Base-by-base conservation (phyloP, 2,329 filamentous ascomycete species). In the Neurospora sp. region DNA sequence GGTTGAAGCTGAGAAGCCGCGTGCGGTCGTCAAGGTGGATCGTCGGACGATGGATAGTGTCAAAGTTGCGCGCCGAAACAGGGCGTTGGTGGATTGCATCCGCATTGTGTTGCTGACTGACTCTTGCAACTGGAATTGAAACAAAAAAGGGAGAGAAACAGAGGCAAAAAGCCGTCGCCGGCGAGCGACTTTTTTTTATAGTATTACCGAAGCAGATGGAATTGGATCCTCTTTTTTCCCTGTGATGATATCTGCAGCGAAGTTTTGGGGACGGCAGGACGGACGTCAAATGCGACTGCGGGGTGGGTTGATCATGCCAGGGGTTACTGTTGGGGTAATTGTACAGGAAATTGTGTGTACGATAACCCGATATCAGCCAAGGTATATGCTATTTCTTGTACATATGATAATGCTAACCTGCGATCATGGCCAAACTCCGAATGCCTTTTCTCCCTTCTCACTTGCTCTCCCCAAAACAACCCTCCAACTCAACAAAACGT, bases 231-330 rank as follows among this genome's bases (percentile, higher is more conserved):
- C 52, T 33, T 62, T 62, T 62, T 36, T 28, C 74, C 70, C 79
- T 80, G 82, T 84, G 82, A 83, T 82, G 77, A 78, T 81, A 82
- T 82, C 80, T 84, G 80, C 82, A 39, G 81, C 81, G 82, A 76
- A 84, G 77, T 80, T 83, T 82, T 82, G 78, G 77, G 82, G 79
- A 79, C 74, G 74, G 69, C 37, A 17, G 52, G 23, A 33, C 52
- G 52, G 12, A 3, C 23, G 12, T 17, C 46, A 33, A 57, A 62
- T 33, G 52, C 52, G 28, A 36, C 52, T 62, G 52, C 52, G 52
- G 52, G 28, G n/a, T n/a, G n/a, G n/a, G n/a, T n/a, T n/a, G n/a
- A 57, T 36, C 15, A 62, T 62, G 52, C 17, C 52, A 62, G 52
- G 52, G 52, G 23, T 62, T 62, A 8, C 2, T 36, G 52, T 62